Conservation (phyloP, 495 filamentous ascomycete species). For the Neurospora sp. region DNA sequence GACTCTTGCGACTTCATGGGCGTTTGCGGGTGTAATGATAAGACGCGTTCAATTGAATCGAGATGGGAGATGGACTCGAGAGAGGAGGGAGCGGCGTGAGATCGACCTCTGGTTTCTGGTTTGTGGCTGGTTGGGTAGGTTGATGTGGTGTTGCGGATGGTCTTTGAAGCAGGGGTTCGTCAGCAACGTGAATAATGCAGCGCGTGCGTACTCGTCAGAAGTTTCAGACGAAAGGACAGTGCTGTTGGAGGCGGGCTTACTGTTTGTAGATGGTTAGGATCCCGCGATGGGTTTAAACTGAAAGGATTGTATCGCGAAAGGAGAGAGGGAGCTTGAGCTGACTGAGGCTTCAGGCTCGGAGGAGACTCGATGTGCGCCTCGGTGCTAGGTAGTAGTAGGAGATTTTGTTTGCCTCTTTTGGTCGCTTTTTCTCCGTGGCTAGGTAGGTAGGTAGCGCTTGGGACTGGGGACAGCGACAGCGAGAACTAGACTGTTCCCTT, state of each 20-base stretch:
- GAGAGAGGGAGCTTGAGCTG: not conserved
- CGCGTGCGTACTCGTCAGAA: not conserved
- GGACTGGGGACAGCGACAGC: not conserved
- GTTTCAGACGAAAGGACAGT: not conserved
- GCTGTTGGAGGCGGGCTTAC: not conserved
- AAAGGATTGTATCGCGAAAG: not conserved
- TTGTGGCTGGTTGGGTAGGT: not conserved
- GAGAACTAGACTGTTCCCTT: not conserved
- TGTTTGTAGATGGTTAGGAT: not conserved
- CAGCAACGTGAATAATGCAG: not conserved
- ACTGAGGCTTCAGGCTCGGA: not conserved
- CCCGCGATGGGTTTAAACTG: not conserved
- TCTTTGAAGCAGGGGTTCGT: not conserved
- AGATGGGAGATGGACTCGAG: not conserved
- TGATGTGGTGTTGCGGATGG: not conserved
- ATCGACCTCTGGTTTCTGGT: not conserved
- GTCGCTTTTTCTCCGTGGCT: not conserved
- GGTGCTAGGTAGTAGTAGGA: not conserved
- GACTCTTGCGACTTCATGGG: slow-evolving; percentile 5
- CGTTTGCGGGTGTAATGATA: not conserved
- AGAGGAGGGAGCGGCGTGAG: not conserved
- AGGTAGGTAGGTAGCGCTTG: not conserved
- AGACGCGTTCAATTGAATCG: not conserved
- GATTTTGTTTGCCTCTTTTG: not conserved
- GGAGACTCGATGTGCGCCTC: not conserved